Base-by-base conservation (phyloP, 305 asterid genomes). In the Nicotiana rustica region DNA sequence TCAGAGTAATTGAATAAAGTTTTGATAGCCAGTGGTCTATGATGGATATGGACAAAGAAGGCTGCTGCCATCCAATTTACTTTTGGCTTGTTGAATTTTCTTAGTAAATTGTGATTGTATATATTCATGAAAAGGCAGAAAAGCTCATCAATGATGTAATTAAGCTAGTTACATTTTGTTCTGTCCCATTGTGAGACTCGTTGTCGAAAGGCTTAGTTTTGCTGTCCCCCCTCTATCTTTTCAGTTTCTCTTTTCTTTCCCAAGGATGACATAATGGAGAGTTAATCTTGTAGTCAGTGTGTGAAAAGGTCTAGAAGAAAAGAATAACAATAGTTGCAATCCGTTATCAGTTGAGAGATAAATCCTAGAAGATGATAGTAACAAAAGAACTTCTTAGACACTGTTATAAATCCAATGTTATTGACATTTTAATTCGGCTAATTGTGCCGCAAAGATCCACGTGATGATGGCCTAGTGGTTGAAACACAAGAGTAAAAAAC, bases 371-470 rank as follows among this genome's bases (percentile, higher is more conserved):
- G 47, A 29, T 55, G 47, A 52, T 25, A 75, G 80, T 52, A 75
- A 6, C 4, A 2, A 29, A 29, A 36, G 8, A 25, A 21, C 79
- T 13, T 49, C 14, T 75, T 25, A 4, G 25, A 52, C 65, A 8
- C 9, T 29, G 21, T 38, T 75, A 75, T 75, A 75, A 75, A 21
- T 19, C 25, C 66, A 55, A 75, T 55, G 66, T 55, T 31, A 31
- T 29, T 29, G 80, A 75, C 80, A 75, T 75, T 41, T 52, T 55
- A 75, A 9, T 75, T 52, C 5, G 47, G 65, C 15, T 52, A 44
- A 52, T 52, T 29, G 14, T 52, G 29, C 80, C 52, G 79, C 52
- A 15, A 13, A 75, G 47, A 52, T 29, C 15, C 47, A 25, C 4
- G 0, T 52, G 65, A 52, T 21, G 65, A 75, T 52, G 25, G 25